phyloP scores from a whole-genome alignment of 2,329 filamentous ascomycete species.

The Colletotrichum siamense region DNA sequence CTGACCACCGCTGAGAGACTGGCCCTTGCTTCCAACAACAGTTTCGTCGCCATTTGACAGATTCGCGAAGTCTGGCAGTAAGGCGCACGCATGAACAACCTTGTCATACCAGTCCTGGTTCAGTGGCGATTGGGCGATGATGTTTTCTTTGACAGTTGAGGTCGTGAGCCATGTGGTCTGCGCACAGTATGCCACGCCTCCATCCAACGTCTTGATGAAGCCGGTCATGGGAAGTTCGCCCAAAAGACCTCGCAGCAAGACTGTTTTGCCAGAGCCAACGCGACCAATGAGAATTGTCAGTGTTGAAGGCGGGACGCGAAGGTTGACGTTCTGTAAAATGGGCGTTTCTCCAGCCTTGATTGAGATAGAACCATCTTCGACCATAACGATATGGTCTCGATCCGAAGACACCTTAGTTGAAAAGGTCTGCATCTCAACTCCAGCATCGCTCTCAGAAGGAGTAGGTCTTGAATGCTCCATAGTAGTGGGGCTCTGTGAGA shows the following conservation, averaged over 20 bases:
- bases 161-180: conserved; percentile 30
- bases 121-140: conserved; percentile 22
- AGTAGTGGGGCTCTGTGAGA: not conserved
- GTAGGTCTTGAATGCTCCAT: not conserved
- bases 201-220: not conserved
- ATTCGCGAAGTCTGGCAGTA: conserved; percentile 23
- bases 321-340: not conserved
- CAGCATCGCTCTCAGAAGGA: not conserved
- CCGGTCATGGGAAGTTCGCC: conserved; percentile 17
- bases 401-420: not conserved
- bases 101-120: conserved; percentile 26
- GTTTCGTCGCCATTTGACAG: conserved; percentile 28
- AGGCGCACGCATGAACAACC: conserved; percentile 24
- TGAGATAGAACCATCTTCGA: not conserved
- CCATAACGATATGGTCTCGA: not conserved
- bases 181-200: conserved; percentile 25
- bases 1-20: conserved; percentile 39
- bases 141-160: conserved; percentile 29
- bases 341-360: not conserved
- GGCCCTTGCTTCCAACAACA: conserved; percentile 34
- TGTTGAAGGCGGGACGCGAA: not conserved
- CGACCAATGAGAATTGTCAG: conserved; percentile 24
- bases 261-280: conserved; percentile 25
- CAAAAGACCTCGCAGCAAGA: conserved; percentile 16
- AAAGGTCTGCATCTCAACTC: not conserved